Conservation (phyloP, 2,329 filamentous ascomycete genomes). For the Alternaria gansuensis region DNA sequence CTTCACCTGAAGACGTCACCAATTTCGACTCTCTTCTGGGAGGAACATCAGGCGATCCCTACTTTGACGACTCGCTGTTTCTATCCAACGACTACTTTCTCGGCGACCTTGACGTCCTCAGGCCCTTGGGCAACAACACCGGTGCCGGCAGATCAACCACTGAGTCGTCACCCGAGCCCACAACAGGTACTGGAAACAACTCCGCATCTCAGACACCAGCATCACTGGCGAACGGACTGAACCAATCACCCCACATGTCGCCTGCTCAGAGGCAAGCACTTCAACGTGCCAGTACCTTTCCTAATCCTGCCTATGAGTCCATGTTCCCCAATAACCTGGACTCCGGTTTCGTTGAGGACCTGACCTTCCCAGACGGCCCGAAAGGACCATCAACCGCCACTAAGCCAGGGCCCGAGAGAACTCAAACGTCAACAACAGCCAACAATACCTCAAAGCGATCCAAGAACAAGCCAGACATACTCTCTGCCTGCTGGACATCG, state of each 20-base stretch:
- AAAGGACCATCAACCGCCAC: constrained; percentile 31
- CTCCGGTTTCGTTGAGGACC: constrained; percentile 49
- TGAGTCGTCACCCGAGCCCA: constrained; percentile 53
- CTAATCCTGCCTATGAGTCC: constrained; percentile 49
- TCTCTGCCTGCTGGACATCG: constrained; percentile 55
- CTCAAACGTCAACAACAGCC: constrained; percentile 26
- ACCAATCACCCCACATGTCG: constrained; percentile 42
- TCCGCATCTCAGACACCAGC: constrained; percentile 40
- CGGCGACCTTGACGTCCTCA: constrained; percentile 52
- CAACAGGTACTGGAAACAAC: constrained; percentile 25
- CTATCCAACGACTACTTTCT: constrained; percentile 53
- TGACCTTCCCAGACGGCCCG: constrained; percentile 51
- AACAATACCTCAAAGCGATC: constrained; percentile 43
- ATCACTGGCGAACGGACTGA: constrained; percentile 30
- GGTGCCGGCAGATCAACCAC: constrained; percentile 47
- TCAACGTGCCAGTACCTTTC: constrained; percentile 45
- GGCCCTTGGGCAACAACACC: constrained; percentile 47
- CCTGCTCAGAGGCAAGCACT: constrained; percentile 35
- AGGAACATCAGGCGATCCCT: constrained; percentile 44
- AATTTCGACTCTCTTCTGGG: constrained; percentile 45
- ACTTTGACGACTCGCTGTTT: constrained; percentile 52
- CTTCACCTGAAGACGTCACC: constrained; percentile 44
- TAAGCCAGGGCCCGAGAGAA: constrained; percentile 30
- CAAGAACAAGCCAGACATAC: constrained; percentile 49
- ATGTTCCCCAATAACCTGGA: constrained; percentile 51